Base-by-base conservation (phyloP, 768 basidiomycete species). In the Hericium rajendrae region DNA sequence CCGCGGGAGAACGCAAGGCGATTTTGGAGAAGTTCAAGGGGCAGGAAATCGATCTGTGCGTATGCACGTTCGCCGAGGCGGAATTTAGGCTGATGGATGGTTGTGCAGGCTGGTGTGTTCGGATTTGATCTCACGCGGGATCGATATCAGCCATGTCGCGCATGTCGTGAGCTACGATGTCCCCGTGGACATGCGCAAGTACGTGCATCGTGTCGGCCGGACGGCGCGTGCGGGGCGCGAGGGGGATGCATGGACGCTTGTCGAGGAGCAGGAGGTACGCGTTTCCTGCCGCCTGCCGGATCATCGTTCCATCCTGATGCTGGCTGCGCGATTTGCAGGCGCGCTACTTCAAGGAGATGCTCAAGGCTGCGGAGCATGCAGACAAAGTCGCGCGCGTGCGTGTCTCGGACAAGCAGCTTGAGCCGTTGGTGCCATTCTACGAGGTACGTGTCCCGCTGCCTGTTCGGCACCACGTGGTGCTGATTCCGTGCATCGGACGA, bases 121-220 rank as follows among this genome's bases (percentile, higher is more conserved):
- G 2, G 97, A 98, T 72, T 76, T 99, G 10, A 89, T 98, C 58
- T 91, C 95, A 2, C 85, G 97, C 57, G 97, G 97, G 11, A 93
- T 97, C 59, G 95, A 98, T 66, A 89, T 99, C 57, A 88, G 85
- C 57, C 84, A 91, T 61, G 91, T 98, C 38, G 82, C 85, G 2
- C 90, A 97, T 69, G 95, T 99, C 32, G 82, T 99, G 50, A 94
- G 87, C 66, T 98, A 99, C 69, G 97, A 99, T 68, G 85, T 83
- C 2, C 94, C 97, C 9, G 80, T 97, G n/a, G 97, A 98, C 69
- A 94, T 97, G 82, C 81, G 92, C 53, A 98, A 98, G 70, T 99
- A 99, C 66, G 91, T 99, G 11, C 97, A 99, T 70, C 86, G 97
- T 54, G 95, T 94, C 9, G 97, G 97, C 20, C 80, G 97, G 48